Percentiles rank a stretch among this genome's conserved stretches.
Evolutionary conservation across 805 yeast species (phyloP).

Genomic region (Candida takata): DNA sequence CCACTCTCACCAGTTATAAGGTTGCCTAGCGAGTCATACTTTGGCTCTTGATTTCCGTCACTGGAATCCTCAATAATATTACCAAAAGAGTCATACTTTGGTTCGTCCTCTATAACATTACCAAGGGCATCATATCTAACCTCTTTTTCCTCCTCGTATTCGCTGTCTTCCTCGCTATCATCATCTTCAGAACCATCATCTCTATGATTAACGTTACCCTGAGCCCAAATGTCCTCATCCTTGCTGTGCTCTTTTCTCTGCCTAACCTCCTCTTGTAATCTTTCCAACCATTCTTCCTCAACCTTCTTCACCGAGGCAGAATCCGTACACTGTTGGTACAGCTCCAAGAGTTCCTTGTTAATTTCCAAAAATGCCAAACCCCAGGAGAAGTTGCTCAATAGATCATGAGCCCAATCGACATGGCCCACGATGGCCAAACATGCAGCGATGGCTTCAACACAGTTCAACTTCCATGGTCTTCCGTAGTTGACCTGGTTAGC

Average conservation of each 20-base stretch:
- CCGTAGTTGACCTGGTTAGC: conserved; percentile 98
- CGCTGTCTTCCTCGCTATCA: conserved; percentile 17
- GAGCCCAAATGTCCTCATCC: conserved; percentile 63
- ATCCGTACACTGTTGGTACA: conserved; percentile 78
- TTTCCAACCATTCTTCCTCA: conserved; percentile 67
- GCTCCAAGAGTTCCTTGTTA: conserved; percentile 67
- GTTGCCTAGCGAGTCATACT: conserved; percentile 1
- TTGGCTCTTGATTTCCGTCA: not conserved
- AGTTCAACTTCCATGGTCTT: conserved; percentile 88
- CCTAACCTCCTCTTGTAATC: conserved; percentile 57
- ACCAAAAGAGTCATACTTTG: not conserved
- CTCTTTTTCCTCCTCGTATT: conserved; percentile 14
- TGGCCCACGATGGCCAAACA: conserved; percentile 93
- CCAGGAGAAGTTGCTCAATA: conserved; percentile 83
- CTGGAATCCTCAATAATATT: conserved; percentile 1
- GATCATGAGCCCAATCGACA: conserved; percentile 76
- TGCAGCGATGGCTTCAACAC: conserved; percentile 97
- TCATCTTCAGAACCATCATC: conserved; percentile 21
- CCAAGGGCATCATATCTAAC: conserved; percentile 19
- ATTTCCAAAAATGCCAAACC: conserved; percentile 82
- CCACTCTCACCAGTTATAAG: not conserved
- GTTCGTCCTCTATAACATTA: conserved; percentile 5
- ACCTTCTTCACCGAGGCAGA: conserved; percentile 64
- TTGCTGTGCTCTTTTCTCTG: conserved; percentile 49
- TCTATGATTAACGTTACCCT: conserved; percentile 67